Evolutionary conservation across 2,329 filamentous ascomycete genomes (phyloP).

Genomic region (Diplodia sapinea): DNA sequence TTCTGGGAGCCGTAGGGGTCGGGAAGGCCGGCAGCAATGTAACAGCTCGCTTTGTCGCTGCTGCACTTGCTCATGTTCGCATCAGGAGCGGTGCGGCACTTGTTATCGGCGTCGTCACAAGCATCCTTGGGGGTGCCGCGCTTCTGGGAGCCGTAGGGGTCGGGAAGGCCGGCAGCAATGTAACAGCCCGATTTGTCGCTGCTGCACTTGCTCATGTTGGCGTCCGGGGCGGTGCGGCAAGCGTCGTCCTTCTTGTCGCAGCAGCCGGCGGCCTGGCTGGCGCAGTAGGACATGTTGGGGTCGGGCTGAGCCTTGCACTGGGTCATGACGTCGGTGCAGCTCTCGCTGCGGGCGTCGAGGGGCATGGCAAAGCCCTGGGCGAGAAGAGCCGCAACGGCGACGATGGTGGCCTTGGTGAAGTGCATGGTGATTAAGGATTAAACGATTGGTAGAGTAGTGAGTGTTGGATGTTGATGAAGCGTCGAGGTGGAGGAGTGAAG

Average conservation of each 20-base stretch:
- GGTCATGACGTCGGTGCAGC: constrained; percentile 13
- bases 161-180: too few relatives aligned
- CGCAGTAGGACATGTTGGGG: constrained; percentile 16
- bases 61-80: too few relatives aligned
- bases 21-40: too few relatives aligned
- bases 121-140: too few relatives aligned
- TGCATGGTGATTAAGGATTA: constrained; percentile 29
- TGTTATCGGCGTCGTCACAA: too few relatives aligned
- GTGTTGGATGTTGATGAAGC: not conserved
- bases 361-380: constrained; percentile 24
- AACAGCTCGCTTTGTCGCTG: too few relatives aligned
- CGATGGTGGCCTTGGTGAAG: constrained; percentile 31
- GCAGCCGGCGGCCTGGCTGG: not conserved
- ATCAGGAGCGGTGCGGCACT: too few relatives aligned
- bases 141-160: too few relatives aligned
- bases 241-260: constrained; percentile 10
- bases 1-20: too few relatives aligned
- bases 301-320: constrained; percentile 20
- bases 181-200: too few relatives aligned
- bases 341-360: constrained; percentile 19
- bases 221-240: constrained; percentile 14
- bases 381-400: constrained; percentile 30
- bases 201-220: too few relatives aligned
- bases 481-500: constrained; percentile 9
- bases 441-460: constrained; percentile 2